Evolutionary conservation across 768 basidiomycete species (phyloP).

Genomic region (Mycena latifolia): DNA sequence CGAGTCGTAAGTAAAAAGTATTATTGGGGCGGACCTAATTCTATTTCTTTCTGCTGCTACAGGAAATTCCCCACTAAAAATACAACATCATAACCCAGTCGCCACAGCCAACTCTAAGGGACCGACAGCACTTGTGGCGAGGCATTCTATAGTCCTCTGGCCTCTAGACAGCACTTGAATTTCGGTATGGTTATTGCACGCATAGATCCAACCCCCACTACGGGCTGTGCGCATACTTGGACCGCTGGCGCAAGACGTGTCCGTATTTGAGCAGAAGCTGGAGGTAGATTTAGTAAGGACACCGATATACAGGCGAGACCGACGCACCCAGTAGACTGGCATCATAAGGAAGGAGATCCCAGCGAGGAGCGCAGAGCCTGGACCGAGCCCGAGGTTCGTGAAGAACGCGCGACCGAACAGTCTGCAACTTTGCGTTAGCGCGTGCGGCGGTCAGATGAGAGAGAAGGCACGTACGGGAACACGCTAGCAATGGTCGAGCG

Average conservation of each 20-base stretch:
- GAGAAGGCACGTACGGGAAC: constrained; percentile 33
- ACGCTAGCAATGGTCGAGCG: constrained; percentile 42
- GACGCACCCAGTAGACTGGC: constrained; percentile 38
- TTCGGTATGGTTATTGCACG: too few species aligned
- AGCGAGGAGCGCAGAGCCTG: constrained; percentile 41
- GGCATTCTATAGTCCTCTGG: too few species aligned
- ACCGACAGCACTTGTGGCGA: too few species aligned
- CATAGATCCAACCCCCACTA: neutral
- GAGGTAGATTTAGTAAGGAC: neutral
- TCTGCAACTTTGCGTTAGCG: constrained; percentile 21
- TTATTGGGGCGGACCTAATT: too few species aligned
- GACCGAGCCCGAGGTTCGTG: constrained; percentile 40
- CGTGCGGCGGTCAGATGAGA: too few species aligned
- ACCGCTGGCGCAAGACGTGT: constrained; percentile 32
- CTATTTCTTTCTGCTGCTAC: too few species aligned
- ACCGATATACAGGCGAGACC: neutral
- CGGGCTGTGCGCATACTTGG: constrained; percentile 35
- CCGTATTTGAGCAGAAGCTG: constrained; percentile 32
- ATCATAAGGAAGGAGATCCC: constrained; percentile 42
- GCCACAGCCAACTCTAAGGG: too few species aligned
- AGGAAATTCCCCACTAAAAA: too few species aligned
- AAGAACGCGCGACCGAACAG: constrained; percentile 41
- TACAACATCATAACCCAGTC: too few species aligned
- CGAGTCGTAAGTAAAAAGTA: too few species aligned
- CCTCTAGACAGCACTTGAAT: too few species aligned